Base-by-base conservation (phyloP, 2,329 filamentous ascomycete genomes). In the Penicillium sp. region DNA sequence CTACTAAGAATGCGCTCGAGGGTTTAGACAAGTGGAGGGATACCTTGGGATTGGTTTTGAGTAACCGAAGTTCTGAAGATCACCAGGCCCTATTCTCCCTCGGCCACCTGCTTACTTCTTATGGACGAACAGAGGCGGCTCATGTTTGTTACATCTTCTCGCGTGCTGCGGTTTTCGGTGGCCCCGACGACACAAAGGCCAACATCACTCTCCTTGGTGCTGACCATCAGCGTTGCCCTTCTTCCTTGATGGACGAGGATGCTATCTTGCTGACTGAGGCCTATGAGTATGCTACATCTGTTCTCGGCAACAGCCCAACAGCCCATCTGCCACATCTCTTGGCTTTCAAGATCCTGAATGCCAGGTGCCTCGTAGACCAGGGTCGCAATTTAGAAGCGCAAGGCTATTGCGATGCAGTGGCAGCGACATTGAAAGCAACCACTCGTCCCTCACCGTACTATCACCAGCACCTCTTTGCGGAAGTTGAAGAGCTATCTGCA, bases 101-200 rank as follows among this genome's bases (percentile, higher is more conserved):
- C 29, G 93, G 93, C 15, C 89, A 86, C 61, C 81, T 99, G 12
- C 80, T 99, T 17, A 85, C 88, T 13, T 86, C 89, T 45, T 99
- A 99, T 72, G 90, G 91, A 38, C 85, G 95, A 60, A 86, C 89
- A 12, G 93, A 97, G 73, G 95, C 95, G 21, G 92, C 93, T 25
- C 94, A 97, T 64, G 88, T 94, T 47, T 99, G 95, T 79, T 96
- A 89, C 78, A 81, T 99, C 19, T 96, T 99, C 72, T 91, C 91
- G 13, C 84, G 89, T 45, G 82, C 80, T 25, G 84, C 88, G 0
- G 79, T 91, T 9, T 90, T 97, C 70, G 89, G 89, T 48, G 94
- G 93, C 4, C 79, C 89, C 8, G 93, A 97, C 71, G 93, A 99
- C 67, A 82, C 87, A 0, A 85, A 86, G 46, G 84, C 89, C 3